phyloP scores from a whole-genome alignment of 164 flowering plant genomes.

The Piper betle region DNA sequence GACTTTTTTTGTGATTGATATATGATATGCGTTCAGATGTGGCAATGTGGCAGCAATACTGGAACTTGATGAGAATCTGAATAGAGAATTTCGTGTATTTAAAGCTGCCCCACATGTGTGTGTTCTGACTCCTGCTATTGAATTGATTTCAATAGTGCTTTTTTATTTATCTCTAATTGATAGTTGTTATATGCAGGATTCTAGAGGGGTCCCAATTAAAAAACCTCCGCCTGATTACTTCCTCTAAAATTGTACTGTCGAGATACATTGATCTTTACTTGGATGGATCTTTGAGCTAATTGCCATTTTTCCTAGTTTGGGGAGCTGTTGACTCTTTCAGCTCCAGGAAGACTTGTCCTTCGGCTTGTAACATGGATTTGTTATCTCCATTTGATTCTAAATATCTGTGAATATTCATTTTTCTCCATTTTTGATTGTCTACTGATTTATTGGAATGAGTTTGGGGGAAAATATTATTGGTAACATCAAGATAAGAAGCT shows the following conservation, averaged over 20 bases:
- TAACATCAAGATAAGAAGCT: neutral
- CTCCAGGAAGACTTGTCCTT: neutral
- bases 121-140: slow-evolving; percentile 2
- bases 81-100: slow-evolving; percentile 87
- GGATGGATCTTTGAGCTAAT: neutral
- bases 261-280: neutral
- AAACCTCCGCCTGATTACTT: slow-evolving; percentile 96
- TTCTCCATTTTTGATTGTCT: too few species aligned
- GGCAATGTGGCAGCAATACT: slow-evolving; percentile 99
- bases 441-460: neutral
- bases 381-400: neutral
- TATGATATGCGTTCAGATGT: slow-evolving; percentile 50
- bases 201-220: slow-evolving; percentile 83
- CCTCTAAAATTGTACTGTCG: slow-evolving; percentile 22
- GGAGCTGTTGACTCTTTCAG: neutral
- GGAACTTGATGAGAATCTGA: slow-evolving; percentile 89
- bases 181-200: slow-evolving; percentile 49
- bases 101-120: slow-evolving; percentile 97
- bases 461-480: neutral
- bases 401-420: neutral
- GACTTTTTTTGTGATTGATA: neutral
- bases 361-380: neutral
- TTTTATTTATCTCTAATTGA: neutral
- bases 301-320: neutral
- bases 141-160: neutral